Evolutionary conservation across 768 basidiomycete genomes (phyloP).

Genomic region (Ephemerocybe angulata): DNA sequence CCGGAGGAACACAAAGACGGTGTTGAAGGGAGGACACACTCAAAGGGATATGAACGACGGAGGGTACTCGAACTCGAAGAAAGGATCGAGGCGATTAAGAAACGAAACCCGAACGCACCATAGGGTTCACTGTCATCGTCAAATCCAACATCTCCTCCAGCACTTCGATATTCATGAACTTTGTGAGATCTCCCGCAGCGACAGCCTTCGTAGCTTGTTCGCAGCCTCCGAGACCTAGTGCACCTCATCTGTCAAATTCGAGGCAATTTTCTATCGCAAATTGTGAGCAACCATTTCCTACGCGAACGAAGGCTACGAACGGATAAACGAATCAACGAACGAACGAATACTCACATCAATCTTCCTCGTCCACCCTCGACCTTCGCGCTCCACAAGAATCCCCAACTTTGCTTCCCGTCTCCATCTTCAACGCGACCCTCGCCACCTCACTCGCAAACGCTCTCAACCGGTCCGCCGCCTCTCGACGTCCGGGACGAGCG

Average conservation of each 20-base stretch:
- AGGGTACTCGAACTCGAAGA: too few species aligned
- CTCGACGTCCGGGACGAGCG: constrained; percentile 82
- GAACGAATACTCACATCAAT: constrained; percentile 67
- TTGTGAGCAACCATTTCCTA: not conserved
- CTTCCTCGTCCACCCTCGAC: constrained; percentile 86
- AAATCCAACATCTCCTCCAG: constrained; percentile 92
- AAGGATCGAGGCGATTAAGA: too few species aligned
- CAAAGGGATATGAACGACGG: too few species aligned
- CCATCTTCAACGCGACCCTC: constrained; percentile 83
- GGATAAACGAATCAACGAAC: not conserved
- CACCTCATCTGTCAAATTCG: constrained; percentile 81
- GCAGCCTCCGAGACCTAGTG: constrained; percentile 91
- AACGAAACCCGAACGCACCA: too few species aligned
- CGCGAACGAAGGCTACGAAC: not conserved
- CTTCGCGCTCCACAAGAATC: constrained; percentile 86
- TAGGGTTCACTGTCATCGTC: constrained; percentile 56
- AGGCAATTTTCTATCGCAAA: constrained; percentile 71
- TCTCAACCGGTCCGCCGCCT: constrained; percentile 90
- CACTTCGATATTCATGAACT: constrained; percentile 87
- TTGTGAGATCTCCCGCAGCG: constrained; percentile 77
- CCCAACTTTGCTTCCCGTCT: constrained; percentile 86
- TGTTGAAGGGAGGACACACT: too few species aligned
- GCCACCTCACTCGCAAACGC: constrained; percentile 84
- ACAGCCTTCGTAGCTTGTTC: constrained; percentile 85
- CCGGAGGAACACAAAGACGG: too few species aligned